These are phyloP conservation scores for Scutellaria minor DNA, from an alignment of 257 asterid genomes.

Conservation along the genomic window DNA sequence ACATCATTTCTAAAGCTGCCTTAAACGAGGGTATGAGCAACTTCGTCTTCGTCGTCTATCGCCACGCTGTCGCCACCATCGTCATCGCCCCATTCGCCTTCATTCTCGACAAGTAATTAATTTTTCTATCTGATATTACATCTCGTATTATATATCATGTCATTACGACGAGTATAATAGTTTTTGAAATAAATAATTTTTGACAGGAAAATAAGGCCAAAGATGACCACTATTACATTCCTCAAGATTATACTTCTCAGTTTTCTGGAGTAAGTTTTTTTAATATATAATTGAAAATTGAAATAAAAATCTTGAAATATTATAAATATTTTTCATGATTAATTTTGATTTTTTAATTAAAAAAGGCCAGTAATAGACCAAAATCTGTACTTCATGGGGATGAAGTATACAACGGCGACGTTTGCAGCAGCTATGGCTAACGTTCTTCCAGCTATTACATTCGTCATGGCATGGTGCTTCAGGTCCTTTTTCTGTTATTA, in stretches of 20 bases:
- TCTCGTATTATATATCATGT: too few relatives aligned
- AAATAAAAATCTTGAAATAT: too few relatives aligned
- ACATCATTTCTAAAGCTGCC: conserved; percentile 81
- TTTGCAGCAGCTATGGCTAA: conserved; percentile 97
- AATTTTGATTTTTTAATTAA: neutral
- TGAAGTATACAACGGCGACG: conserved; percentile 96
- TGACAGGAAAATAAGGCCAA: conserved; percentile 89
- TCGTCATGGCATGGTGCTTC: conserved; percentile 83
- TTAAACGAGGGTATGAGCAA: conserved; percentile 95
- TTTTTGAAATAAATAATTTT: too few relatives aligned
- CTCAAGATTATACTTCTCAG: conserved; percentile 67
- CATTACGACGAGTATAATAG: too few relatives aligned
- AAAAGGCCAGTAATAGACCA: conserved; percentile 95
- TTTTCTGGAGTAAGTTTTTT: conserved; percentile 73
- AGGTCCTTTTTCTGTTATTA: conserved; percentile 46
- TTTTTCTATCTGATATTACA: neutral
- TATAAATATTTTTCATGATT: too few relatives aligned
- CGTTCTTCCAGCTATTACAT: conserved; percentile 94
- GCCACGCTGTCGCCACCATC: conserved; percentile 79
- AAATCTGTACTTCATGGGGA: conserved; percentile 86
- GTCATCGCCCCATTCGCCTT: conserved; percentile 87
- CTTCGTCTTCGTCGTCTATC: conserved; percentile 84
- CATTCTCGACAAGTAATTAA: conserved; percentile 67
- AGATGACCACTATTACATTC: conserved; percentile 73
- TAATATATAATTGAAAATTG: too few relatives aligned